A percentile compares a stretch with the other conserved stretches of the same genome.
These are phyloP conservation scores for Lathyrus oleraceus DNA, from an alignment of 306 rosid genomes.

Conservation along the genomic window DNA sequence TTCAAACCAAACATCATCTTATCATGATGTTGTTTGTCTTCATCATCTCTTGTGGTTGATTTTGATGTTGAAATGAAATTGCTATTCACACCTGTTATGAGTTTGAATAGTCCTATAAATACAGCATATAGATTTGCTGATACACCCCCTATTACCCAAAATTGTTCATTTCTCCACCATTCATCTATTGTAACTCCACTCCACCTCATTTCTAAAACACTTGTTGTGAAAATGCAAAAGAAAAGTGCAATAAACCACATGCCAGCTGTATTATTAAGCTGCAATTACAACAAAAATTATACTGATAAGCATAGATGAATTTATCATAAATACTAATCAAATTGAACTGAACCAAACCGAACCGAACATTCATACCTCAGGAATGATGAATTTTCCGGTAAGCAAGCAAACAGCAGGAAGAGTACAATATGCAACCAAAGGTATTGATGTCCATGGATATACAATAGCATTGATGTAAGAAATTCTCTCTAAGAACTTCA, in stretches of 20 bases:
- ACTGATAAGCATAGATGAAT: neutral
- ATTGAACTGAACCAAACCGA: too few relatives aligned
- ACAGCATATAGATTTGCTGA: conserved; percentile 66
- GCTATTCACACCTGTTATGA: conserved; percentile 60
- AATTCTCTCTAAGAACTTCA: conserved; percentile 63
- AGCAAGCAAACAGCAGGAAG: conserved; percentile 76
- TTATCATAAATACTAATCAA: too few relatives aligned
- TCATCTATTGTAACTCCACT: conserved; percentile 65
- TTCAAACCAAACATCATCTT: conserved; percentile 41
- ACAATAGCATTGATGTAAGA: conserved; percentile 65
- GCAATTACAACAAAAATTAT: conserved; percentile 31
- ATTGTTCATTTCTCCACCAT: conserved; percentile 87
- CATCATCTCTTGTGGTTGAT: conserved; percentile 19
- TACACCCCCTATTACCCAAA: conserved; percentile 77
- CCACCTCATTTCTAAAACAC: conserved; percentile 74
- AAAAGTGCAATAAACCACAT: conserved; percentile 74
- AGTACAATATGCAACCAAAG: conserved; percentile 67
- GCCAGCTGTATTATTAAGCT: conserved; percentile 55
- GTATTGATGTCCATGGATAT: conserved; percentile 77
- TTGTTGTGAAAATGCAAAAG: conserved; percentile 58
- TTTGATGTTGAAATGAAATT: conserved; percentile 56
- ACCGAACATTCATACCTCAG: conserved; percentile 58
- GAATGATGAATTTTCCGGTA: conserved; percentile 66
- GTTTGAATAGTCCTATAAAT: conserved; percentile 60
- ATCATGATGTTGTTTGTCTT: conserved; percentile 31